phyloP scores from a whole-genome alignment of 2,329 filamentous ascomycete species.

The Nigrospora sphaerica region DNA sequence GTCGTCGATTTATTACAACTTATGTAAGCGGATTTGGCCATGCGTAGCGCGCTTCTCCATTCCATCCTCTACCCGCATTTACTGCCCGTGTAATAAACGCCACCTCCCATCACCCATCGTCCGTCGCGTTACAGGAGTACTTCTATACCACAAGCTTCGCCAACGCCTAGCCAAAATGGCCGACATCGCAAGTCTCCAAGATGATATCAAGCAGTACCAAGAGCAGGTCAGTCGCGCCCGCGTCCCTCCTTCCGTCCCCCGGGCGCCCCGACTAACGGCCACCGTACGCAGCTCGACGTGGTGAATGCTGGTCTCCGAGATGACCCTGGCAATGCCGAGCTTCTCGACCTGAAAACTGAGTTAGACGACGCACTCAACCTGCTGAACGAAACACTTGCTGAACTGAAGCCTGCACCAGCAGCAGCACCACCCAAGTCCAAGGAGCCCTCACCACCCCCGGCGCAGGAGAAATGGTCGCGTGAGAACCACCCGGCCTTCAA shows the following conservation, averaged over 20 bases:
- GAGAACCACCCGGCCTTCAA: slow-evolving; percentile 75
- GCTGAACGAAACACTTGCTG: slow-evolving; percentile 72
- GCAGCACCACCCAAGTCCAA: slow-evolving; percentile 32
- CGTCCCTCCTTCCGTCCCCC: background rate
- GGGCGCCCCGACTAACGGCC: slow-evolving; percentile 3
- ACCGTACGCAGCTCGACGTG: slow-evolving; percentile 58
- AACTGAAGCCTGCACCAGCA: slow-evolving; percentile 60
- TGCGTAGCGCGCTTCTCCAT: too few species aligned
- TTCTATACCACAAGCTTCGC: too few species aligned
- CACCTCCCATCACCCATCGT: too few species aligned
- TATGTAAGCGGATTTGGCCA: too few species aligned
- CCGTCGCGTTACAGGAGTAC: too few species aligned
- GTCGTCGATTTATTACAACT: too few species aligned
- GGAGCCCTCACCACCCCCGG: slow-evolving; percentile 39
- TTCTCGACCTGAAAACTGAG: slow-evolving; percentile 70
- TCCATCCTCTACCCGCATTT: too few species aligned
- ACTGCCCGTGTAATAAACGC: too few species aligned
- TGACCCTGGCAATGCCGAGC: slow-evolving; percentile 73
- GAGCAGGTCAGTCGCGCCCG: slow-evolving; percentile 40
- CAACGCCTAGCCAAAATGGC: slow-evolving; percentile 19
- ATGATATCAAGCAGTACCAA: slow-evolving; percentile 47
- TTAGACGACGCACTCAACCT: slow-evolving; percentile 75
- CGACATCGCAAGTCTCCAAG: slow-evolving; percentile 38
- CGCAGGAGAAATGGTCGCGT: slow-evolving; percentile 68
- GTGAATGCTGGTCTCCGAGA: slow-evolving; percentile 69